Base-by-base conservation (phyloP, 169 alveolate genomes). In the Plasmodium reichenowi region DNA sequence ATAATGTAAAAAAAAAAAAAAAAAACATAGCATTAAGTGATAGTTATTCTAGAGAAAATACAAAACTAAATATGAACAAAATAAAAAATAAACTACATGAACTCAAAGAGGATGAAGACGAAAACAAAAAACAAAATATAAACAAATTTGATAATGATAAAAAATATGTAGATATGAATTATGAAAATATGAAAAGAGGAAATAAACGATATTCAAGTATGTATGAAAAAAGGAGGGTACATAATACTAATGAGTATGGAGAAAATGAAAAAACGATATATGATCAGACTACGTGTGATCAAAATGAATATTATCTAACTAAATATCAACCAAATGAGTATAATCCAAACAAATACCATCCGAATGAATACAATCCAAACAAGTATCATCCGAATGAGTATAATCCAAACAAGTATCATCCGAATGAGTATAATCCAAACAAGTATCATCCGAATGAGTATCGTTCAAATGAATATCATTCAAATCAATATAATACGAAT, bases 21-120 rank as follows among this genome's bases (percentile, higher is more conserved):
- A 56, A 72, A 22, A 29, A 64, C 45, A 64, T 38, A 50, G 48
- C 88, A n/a, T 48, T 76, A 43, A 76, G 88, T 76, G 76, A 76
- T 32, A 76, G 76, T 13, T 76, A 76, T 15, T 63, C 43, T 47
- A 20, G 45, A 12, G 76, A 76, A 75, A 75, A 48, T 9, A 63
- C 50, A 66, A 75, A 63, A 47, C 48, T 63, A 75, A 20, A 75
- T 26, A 60, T 75, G 6, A 24, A 56, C 24, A 62, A 63, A 54
- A 43, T 48, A n/a, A 75, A 20, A 67, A 63, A 75, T 38, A 26
- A 38, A 62, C 13, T 63, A 7, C 26, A 38, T 10, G 64, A 76
- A 38, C 12, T 47, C 24, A 20, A 43, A 10, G 63, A 43, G 3
- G 54, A 9, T 7, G 15, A 52, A 63, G n/a, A 50, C 9, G 20